Evolutionary conservation across 169 alveolate species (phyloP), one percentile per base, ranked within the genome.

Genomic region (Cryptosporidium baileyi): DNA sequence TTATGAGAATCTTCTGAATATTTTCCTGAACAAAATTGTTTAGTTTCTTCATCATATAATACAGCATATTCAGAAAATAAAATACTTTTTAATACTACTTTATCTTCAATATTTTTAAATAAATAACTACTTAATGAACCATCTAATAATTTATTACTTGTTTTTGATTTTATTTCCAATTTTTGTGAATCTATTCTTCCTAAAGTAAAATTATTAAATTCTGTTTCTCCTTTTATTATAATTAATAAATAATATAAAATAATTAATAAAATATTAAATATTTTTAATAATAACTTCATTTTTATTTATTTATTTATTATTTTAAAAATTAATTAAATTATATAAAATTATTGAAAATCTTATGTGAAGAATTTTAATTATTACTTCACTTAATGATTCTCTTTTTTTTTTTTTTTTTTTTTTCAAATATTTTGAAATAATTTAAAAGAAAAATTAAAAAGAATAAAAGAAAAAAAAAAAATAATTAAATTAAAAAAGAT

Each of bases 11-110:
- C 82, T n/a, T 24, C 43, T 22, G 63, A 36, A 24, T 74, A 74
- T 38, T 26, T 51, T 52, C 82, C 82, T n/a, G 82, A 74, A 34
- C 82, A 74, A 1, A 54, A 74, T 32, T 74, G 67, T 36, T 67
- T 57, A n/a, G 60, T 74, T 6, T 0, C 28, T 38, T 36, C 32
- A 38, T 74, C 67, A 36, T 51, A 54, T 34, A 74, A 40, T 11
- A 74, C 82, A 19, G 67, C 67, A 57, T 52, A 74, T 2, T 26
- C 36, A 4, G 82, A 44, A 38, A 74, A 74, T 13, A 74, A 44
- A 11, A 74, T 51, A 74, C 61, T 57, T 4, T 4, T 26, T 32
- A 74, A n/a, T 1, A 74, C 82, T 2, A 54, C 19, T 24, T 54
- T 47, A 57, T 74, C 41, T 24, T 74, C 36, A 1, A 13, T 4